phyloP scores from a whole-genome alignment of 2,329 filamentous ascomycete genomes.

The Fusarium tupiense region DNA sequence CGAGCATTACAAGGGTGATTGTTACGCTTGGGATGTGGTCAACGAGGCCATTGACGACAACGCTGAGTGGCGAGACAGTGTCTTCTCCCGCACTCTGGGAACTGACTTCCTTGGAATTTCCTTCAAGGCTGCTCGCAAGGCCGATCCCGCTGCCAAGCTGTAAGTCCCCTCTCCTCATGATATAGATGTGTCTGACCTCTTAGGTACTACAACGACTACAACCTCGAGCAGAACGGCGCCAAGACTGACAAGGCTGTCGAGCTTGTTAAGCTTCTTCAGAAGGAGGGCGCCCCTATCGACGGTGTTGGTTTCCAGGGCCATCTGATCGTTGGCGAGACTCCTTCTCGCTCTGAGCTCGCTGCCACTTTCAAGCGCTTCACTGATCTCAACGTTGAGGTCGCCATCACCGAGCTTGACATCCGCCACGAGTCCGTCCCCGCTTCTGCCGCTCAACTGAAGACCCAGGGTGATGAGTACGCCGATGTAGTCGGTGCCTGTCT shows the following conservation, averaged over 20 bases:
- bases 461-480: conserved; percentile 61
- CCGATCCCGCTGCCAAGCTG: conserved; percentile 65
- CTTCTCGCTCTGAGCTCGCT: conserved; percentile 55
- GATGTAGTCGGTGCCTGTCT: conserved; percentile 51
- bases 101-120: conserved; percentile 66
- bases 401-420: conserved; percentile 71
- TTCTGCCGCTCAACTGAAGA: conserved; percentile 49
- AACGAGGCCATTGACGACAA: conserved; percentile 71
- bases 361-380: conserved; percentile 61
- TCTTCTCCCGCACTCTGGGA: conserved; percentile 66
- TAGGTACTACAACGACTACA: conserved; percentile 66
- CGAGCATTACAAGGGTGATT: conserved; percentile 66
- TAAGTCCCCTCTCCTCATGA: conserved; percentile 23
- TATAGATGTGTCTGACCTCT: not conserved
- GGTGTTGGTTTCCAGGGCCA: conserved; percentile 71
- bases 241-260: conserved; percentile 58
- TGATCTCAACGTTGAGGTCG: conserved; percentile 63
- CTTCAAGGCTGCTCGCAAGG: conserved; percentile 64
- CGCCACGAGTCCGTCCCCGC: conserved; percentile 59
- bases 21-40: conserved; percentile 72
- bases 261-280: conserved; percentile 57
- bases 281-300: conserved; percentile 65
- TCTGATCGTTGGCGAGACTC: conserved; percentile 64
- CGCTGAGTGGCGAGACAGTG: conserved; percentile 60
- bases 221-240: conserved; percentile 62